A percentile compares a stretch with the other conserved stretches of the same genome.
Evolutionary conservation across 805 yeast species (phyloP).

Genomic region (Priceomyces medius): DNA sequence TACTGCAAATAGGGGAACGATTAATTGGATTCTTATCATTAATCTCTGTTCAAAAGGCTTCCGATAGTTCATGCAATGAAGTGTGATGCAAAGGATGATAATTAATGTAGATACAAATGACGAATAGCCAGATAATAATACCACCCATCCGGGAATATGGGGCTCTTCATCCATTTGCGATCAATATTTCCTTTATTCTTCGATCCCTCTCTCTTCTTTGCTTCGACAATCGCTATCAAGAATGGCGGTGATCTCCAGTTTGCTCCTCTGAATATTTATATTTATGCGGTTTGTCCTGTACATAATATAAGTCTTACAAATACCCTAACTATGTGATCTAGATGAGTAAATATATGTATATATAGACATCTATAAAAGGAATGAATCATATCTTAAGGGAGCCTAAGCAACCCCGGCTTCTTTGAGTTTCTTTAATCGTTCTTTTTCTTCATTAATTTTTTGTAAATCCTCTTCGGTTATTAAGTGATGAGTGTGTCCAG

Average conservation of each 20-base stretch:
- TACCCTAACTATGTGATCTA: too few relatives aligned
- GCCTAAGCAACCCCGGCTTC: conserved; percentile 18
- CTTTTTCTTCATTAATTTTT: conserved; percentile 33
- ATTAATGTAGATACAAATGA: conserved; percentile 21
- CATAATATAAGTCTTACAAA: too few relatives aligned
- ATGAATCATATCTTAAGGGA: neutral
- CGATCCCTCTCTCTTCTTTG: neutral
- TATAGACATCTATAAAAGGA: too few relatives aligned
- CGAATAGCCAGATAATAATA: conserved; percentile 19
- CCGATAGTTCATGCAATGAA: conserved; percentile 63
- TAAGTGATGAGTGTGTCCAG: conserved; percentile 62
- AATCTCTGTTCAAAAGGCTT: conserved; percentile 87
- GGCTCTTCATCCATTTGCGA: conserved; percentile 4
- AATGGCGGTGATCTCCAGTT: neutral
- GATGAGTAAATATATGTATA: too few relatives aligned
- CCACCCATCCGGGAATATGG: conserved; percentile 16
- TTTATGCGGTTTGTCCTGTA: neutral
- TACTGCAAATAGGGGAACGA: conserved; percentile 78
- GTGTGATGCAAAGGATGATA: conserved; percentile 21
- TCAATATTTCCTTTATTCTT: neutral
- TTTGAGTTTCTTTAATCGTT: conserved; percentile 20
- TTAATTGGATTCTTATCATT: conserved; percentile 74
- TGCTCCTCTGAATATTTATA: neutral
- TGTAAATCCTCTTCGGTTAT: conserved; percentile 63
- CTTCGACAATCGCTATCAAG: neutral